phyloP scores from a whole-genome alignment of 106 monocot genomes.

The Dendrobium chrysotoxum region DNA sequence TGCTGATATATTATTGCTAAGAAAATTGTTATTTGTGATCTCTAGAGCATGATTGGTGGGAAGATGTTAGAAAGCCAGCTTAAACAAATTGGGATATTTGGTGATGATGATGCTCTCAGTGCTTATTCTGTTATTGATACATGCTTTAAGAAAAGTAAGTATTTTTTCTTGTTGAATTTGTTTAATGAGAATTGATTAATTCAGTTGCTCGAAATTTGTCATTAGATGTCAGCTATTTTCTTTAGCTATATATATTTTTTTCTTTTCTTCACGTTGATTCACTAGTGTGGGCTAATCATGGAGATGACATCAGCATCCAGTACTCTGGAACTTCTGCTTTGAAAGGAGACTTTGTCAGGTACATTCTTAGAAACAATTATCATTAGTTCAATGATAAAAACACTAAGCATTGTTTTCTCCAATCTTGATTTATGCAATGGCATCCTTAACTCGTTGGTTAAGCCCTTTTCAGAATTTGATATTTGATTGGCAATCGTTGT shows the following conservation, averaged over 20 bases:
- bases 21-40: slow-evolving; percentile 2
- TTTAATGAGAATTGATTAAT: neutral
- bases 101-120: slow-evolving; percentile 42
- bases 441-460: neutral
- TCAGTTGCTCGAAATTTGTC: neutral
- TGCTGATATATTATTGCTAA: neutral
- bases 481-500: neutral
- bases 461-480: neutral
- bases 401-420: neutral
- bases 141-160: slow-evolving; percentile 83
- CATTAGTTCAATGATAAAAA: neutral
- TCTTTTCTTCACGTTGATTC: neutral
- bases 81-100: slow-evolving; percentile 42
- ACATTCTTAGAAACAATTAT: slow-evolving; percentile 10
- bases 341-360: slow-evolving; percentile 99
- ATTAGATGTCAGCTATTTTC: neutral
- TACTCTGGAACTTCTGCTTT: slow-evolving; percentile 96
- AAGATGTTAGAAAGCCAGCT: slow-evolving; percentile 87
- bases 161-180: neutral
- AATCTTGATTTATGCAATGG: neutral
- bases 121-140: slow-evolving; percentile 63
- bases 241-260: neutral
- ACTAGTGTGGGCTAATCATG: slow-evolving; percentile 99
- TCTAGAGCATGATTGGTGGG: slow-evolving; percentile 92
- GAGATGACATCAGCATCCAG: slow-evolving; percentile 96